phyloP scores from a whole-genome alignment of 164 flowering plant species.

The Chloranthus sessilifolius region DNA sequence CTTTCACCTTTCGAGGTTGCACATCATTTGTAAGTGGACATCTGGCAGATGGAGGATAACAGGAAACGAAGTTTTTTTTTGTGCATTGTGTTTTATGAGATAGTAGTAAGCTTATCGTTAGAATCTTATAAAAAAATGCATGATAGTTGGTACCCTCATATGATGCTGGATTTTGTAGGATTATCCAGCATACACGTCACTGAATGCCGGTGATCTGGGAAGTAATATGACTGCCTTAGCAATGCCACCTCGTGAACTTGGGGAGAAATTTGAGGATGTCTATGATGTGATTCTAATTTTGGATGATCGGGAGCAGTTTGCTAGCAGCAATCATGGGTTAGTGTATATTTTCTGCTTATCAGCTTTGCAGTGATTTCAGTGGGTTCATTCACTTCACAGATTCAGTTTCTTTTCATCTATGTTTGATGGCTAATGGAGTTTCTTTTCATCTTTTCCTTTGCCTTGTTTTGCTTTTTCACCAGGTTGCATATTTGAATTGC shows the following conservation, averaged over 20 bases:
- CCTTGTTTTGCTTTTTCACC: neutral
- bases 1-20: conserved; percentile 49
- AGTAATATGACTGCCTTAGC: conserved; percentile 30
- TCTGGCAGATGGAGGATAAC: too few relatives aligned
- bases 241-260: conserved; percentile 66
- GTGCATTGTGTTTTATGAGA: neutral
- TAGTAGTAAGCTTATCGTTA: too few relatives aligned
- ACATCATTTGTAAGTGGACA: conserved; percentile 56
- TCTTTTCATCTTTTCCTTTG: neutral
- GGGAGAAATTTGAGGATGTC: conserved; percentile 74
- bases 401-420: too few relatives aligned
- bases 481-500: too few relatives aligned
- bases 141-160: conserved; percentile 5
- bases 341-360: too few relatives aligned
- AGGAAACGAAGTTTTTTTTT: neutral
- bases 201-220: conserved; percentile 14
- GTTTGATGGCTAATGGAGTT: too few relatives aligned
- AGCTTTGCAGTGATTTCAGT: too few relatives aligned
- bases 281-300: conserved; percentile 79
- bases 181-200: conserved; percentile 15
- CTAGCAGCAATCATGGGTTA: conserved; percentile 44
- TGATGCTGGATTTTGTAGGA: conserved; percentile 18
- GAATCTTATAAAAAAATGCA: too few relatives aligned
- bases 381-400: too few relatives aligned
- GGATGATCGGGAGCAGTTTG: conserved; percentile 89